Conservation (phyloP, 2,329 filamentous ascomycete genomes). For the Decorospora gaudefroyi region DNA sequence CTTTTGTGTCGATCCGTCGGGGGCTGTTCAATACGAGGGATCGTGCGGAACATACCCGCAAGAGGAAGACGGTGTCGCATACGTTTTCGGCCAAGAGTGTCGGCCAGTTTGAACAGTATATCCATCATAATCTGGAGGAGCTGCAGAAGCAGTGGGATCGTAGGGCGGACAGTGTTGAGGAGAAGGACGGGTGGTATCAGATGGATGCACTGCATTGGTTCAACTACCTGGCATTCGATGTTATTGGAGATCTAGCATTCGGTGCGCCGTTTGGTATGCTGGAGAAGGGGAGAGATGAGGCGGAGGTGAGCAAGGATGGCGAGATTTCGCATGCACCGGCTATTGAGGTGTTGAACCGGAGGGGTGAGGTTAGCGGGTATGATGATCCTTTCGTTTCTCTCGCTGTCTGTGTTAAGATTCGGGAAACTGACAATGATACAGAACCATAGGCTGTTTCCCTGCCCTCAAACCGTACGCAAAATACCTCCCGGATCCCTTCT, state of each 20-base stretch:
- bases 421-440: conserved; percentile 24
- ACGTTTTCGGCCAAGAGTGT: conserved; percentile 84
- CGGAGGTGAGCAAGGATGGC: conserved; percentile 69
- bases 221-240: conserved; percentile 63
- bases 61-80: conserved; percentile 85
- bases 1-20: conserved; percentile 83
- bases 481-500: conserved; percentile 82
- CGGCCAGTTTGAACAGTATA: conserved; percentile 85
- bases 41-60: conserved; percentile 79
- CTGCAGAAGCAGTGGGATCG: conserved; percentile 75
- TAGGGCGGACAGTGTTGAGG: conserved; percentile 55
- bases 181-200: conserved; percentile 61
- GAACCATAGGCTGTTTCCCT: conserved; percentile 74
- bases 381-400: too few species aligned
- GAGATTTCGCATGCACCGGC: conserved; percentile 73
- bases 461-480: conserved; percentile 77
- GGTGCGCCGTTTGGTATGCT: conserved; percentile 85
- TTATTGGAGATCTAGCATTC: conserved; percentile 68
- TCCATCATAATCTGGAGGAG: conserved; percentile 74
- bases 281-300: conserved; percentile 72
- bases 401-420: not conserved
- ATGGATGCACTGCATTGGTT: conserved; percentile 81
- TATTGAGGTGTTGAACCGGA: conserved; percentile 84
- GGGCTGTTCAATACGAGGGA: conserved; percentile 90
- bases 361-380: conserved; percentile 78